Evolutionary conservation across 2,329 filamentous ascomycete genomes (phyloP), one percentile per base, ranked within the genome.

Genomic region (Aspergillus ruber): DNA sequence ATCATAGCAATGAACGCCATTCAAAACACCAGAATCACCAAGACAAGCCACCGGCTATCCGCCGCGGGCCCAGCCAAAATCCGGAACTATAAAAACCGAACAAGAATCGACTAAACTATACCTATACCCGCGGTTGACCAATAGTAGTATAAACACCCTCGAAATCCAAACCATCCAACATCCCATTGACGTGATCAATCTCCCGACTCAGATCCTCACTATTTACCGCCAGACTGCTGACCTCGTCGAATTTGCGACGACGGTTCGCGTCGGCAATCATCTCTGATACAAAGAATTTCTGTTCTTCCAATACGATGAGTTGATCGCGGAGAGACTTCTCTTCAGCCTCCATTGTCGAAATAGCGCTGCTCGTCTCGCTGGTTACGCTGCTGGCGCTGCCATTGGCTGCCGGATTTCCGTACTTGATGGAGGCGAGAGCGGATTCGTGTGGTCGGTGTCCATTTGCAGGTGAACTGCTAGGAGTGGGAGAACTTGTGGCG

Each of bases 231-330:
- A 96, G 71, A 9, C 87, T 88, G 47, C 82, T 81, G 2, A 94
- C 87, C 67, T 96, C 90, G 60, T 95, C 90, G 56, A 95, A 94
- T 49, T 88, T 83, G 23, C 88, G 76, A 9, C 86, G 81, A 38
- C 83, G 84, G 42, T 84, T 85, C 0, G 90, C 88, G 50, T 84
- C 81, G 6, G 80, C 81, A 40, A 95, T 81, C 89, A 95, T 95
- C 57, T 88, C 83, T 33, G 84, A 82, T 0, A 96, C 89, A 69
- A 95, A 82, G 68, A 94, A 95, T 54, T 84, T 85, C 66, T 96
- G 90, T 69, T 96, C 90, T 65, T 95, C 89, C 1, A 96, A 76
- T 6, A 96, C 84, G 25, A 93, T 86, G 10, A 95, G 72, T 3
- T 83, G 76, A 60, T 95, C 90, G 13, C 86, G 80, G 1, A 94